These are phyloP conservation scores for Aaosphaeria pasadenensis DNA, from an alignment of 2,329 filamentous ascomycete species.

Conservation along the genomic window DNA sequence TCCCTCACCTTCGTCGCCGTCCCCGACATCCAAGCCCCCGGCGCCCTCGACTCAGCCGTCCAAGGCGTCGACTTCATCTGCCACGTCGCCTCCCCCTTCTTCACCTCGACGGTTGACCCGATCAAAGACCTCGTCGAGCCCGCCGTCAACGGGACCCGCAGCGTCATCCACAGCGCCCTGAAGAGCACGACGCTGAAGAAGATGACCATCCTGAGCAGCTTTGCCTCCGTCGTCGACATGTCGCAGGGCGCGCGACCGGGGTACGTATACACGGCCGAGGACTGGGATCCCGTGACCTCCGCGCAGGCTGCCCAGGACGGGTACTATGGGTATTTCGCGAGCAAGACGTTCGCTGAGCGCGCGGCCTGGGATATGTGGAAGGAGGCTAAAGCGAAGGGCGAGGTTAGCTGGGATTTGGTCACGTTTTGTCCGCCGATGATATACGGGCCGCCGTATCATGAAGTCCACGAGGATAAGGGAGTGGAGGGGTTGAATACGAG, in stretches of 20 bases:
- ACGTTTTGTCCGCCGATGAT: background rate
- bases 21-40: conserved; percentile 63
- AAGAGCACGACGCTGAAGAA: conserved; percentile 66
- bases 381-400: background rate
- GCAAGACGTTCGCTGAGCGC: conserved; percentile 57
- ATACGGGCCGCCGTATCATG: background rate
- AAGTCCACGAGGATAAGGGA: background rate
- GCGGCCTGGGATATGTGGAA: conserved; percentile 44
- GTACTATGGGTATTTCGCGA: conserved; percentile 31
- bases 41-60: conserved; percentile 60
- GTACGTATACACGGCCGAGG: conserved; percentile 47
- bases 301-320: conserved; percentile 17
- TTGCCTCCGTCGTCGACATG: conserved; percentile 51
- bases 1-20: conserved; percentile 62
- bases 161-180: conserved; percentile 58
- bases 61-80: conserved; percentile 56
- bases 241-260: conserved; percentile 20
- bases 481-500: background rate
- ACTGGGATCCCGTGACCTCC: conserved; percentile 54
- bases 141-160: conserved; percentile 58
- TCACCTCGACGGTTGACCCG: conserved; percentile 65
- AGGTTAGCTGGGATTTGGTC: background rate
- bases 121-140: conserved; percentile 58
- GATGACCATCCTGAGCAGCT: conserved; percentile 60
- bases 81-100: conserved; percentile 53